phyloP scores from a whole-genome alignment of 208 protist species.

The Zelonia costaricensis region DNA sequence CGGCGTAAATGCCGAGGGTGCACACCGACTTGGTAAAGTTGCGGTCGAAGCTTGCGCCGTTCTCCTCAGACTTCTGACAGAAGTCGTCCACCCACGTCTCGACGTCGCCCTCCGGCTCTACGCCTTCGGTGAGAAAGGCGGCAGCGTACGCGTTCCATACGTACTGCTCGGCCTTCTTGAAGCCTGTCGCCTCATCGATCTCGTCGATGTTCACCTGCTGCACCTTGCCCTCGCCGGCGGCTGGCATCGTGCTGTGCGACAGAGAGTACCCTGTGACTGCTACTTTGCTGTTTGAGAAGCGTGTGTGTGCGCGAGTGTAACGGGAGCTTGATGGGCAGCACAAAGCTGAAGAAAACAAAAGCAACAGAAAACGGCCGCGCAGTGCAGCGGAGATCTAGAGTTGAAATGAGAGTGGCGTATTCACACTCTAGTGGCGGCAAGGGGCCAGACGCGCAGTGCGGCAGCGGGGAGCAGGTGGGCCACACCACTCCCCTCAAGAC shows the following conservation, averaged over 20 bases:
- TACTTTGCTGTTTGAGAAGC: too few species aligned
- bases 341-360: too few species aligned
- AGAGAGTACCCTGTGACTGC: too few species aligned
- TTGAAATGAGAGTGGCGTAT: too few species aligned
- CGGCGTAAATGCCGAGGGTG: constrained; percentile 85
- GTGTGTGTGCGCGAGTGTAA: too few species aligned
- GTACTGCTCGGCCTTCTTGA: constrained; percentile 76
- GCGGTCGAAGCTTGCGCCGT: constrained; percentile 51
- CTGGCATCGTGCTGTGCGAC: constrained; percentile 18
- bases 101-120: constrained; percentile 70
- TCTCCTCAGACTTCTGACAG: constrained; percentile 66
- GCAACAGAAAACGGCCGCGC: too few species aligned
- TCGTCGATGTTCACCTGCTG: constrained; percentile 68
- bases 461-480: too few species aligned
- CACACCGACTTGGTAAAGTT: constrained; percentile 84
- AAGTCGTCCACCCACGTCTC: constrained; percentile 82
- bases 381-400: too few species aligned
- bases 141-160: constrained; percentile 79
- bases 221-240: constrained; percentile 6
- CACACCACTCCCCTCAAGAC: too few species aligned
- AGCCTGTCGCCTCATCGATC: constrained; percentile 81
- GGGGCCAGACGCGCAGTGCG: too few species aligned
- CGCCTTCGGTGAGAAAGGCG: constrained; percentile 52
- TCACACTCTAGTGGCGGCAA: too few species aligned
- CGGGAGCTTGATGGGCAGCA: too few species aligned